A percentile compares a stretch with the other conserved stretches of the same genome.
phyloP scores from a whole-genome alignment of 192 early-diverging fungal genomes.

The Dispira parvispora region DNA sequence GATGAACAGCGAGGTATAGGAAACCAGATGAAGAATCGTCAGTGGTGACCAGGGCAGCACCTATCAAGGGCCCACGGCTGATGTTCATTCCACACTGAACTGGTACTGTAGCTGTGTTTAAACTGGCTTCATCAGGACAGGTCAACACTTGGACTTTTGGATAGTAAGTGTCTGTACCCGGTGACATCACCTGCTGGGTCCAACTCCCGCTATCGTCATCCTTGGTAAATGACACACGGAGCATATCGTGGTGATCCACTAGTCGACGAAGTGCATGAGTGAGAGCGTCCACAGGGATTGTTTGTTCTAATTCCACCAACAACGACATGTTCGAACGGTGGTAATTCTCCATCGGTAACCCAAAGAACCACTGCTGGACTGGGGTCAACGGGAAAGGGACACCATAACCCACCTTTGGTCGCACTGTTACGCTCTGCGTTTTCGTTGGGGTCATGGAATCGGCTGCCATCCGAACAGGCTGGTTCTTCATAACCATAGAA shows the following conservation, averaged over 20 bases:
- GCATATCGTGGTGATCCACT: not conserved
- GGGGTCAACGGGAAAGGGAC: not conserved
- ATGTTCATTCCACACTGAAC: not conserved
- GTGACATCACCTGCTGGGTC: not conserved
- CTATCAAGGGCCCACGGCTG: not conserved
- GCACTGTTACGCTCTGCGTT: not conserved
- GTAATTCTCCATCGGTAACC: too few relatives aligned
- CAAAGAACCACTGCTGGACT: too few relatives aligned
- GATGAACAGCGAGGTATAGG: slow-evolving; percentile 15
- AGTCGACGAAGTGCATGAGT: not conserved
- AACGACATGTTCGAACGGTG: too few relatives aligned
- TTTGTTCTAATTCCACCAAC: too few relatives aligned
- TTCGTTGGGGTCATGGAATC: not conserved
- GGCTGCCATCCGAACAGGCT: not conserved
- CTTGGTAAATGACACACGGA: not conserved
- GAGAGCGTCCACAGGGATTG: too few relatives aligned
- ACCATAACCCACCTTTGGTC: not conserved
- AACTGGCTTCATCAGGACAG: not conserved
- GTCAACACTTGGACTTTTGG: not conserved
- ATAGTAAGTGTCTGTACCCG: not conserved
- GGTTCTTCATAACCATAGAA: too few relatives aligned
- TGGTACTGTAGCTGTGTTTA: not conserved
- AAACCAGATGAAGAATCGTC: slow-evolving; percentile 6
- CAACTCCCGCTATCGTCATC: not conserved
- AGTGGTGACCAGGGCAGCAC: slow-evolving; percentile 10